phyloP scores from a whole-genome alignment of 768 basidiomycete genomes.

The button mushroom (Agaricus bisporus) region DNA sequence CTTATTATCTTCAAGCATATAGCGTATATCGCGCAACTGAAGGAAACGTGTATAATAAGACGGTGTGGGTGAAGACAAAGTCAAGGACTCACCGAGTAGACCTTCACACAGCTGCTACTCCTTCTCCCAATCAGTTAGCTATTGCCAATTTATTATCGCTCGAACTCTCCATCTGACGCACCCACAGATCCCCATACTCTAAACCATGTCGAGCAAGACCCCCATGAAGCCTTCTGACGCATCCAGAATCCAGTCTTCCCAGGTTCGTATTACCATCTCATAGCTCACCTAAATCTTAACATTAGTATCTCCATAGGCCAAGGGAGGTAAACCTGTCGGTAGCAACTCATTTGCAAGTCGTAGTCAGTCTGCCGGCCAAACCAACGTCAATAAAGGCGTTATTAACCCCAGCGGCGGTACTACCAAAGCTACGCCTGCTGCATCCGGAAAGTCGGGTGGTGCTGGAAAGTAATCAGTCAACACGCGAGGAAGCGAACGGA shows the following conservation, averaged over 20 bases:
- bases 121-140: not conserved
- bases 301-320: not conserved
- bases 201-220: constrained; percentile 2
- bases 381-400: not conserved
- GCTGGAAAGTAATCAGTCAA: not conserved
- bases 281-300: not conserved
- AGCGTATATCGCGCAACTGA: not conserved
- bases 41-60: not conserved
- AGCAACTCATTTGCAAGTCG: not conserved
- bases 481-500: not conserved
- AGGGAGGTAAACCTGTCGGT: not conserved
- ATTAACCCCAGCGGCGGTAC: not conserved
- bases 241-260: constrained; percentile 5
- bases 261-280: not conserved
- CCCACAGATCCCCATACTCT: not conserved
- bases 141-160: not conserved
- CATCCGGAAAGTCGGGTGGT: not conserved
- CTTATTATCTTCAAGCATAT: not conserved
- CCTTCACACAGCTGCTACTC: not conserved
- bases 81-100: not conserved
- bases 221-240: constrained; percentile 2
- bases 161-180: not conserved
- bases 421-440: not conserved
- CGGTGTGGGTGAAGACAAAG: not conserved
- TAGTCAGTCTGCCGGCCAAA: not conserved